Conservation (phyloP, 2,329 filamentous ascomycete species). For the Dryadomyces quercivorus region DNA sequence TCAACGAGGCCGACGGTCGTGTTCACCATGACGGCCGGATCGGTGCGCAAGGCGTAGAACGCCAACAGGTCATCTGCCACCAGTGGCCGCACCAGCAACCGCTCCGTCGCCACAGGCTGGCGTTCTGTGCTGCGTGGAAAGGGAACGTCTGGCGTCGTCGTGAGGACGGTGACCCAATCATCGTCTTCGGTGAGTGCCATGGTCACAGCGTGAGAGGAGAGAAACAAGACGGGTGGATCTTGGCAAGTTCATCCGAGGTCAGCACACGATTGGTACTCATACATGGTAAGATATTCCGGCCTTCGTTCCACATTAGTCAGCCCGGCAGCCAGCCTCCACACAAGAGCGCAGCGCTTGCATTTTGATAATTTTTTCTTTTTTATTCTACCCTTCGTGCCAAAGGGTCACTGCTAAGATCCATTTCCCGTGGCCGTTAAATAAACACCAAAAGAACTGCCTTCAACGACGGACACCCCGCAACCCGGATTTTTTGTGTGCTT, state of each 20-base stretch:
- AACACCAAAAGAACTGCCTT: slow-evolving; percentile 47
- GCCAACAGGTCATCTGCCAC: slow-evolving; percentile 34
- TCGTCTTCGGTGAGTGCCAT: slow-evolving; percentile 13
- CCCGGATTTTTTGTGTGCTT: not conserved
- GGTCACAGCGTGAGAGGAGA: no score
- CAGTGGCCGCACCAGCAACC: slow-evolving; percentile 42
- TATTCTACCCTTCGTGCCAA: slow-evolving; percentile 1
- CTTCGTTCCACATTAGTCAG: no score
- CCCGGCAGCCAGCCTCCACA: no score
- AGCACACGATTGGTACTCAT: no score
- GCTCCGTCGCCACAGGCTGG: slow-evolving; percentile 31
- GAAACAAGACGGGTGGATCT: no score
- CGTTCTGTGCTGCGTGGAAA: slow-evolving; percentile 28
- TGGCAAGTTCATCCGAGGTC: no score
- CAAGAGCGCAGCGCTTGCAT: not conserved
- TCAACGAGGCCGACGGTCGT: slow-evolving; percentile 19
- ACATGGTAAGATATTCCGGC: no score
- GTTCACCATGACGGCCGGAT: slow-evolving; percentile 28
- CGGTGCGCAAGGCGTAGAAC: slow-evolving; percentile 38
- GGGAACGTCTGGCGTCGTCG: slow-evolving; percentile 31
- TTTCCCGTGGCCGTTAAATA: slow-evolving; percentile 40
- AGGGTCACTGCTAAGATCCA: slow-evolving; percentile 19
- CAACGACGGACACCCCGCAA: slow-evolving; percentile 23
- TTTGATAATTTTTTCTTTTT: slow-evolving; percentile 7
- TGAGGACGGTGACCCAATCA: slow-evolving; percentile 34